These are phyloP conservation scores for Globisporangium solare DNA, from an alignment of 352 stramenopile genomes.

Conservation along the genomic window DNA sequence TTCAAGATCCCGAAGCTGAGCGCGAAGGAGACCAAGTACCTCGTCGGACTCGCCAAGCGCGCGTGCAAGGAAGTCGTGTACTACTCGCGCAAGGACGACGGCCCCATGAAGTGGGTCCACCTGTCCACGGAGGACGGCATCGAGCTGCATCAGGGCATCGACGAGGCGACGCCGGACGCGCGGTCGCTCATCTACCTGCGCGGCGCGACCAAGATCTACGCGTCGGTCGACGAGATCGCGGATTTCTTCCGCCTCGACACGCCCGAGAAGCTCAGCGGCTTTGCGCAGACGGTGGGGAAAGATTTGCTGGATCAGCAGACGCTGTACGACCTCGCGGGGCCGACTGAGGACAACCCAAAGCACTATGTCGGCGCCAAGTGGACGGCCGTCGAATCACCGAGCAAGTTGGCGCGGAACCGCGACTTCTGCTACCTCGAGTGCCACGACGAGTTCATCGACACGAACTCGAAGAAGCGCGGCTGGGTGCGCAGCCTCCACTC, in stretches of 20 bases:
- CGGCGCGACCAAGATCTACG: slow-evolving; percentile 63
- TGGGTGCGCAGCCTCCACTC: slow-evolving; percentile 81
- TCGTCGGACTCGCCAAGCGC: slow-evolving; percentile 64
- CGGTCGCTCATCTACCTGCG: slow-evolving; percentile 58
- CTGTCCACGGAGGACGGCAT: slow-evolving; percentile 65
- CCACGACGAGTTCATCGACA: slow-evolving; percentile 83
- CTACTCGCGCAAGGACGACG: slow-evolving; percentile 61
- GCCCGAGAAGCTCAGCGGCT: slow-evolving; percentile 60
- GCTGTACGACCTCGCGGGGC: slow-evolving; percentile 55
- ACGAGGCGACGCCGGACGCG: slow-evolving; percentile 19
- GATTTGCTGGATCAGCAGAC: slow-evolving; percentile 80
- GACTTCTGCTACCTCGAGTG: slow-evolving; percentile 85
- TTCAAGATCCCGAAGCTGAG: slow-evolving; percentile 61
- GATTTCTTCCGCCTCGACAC: slow-evolving; percentile 81
- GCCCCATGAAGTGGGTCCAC: slow-evolving; percentile 77
- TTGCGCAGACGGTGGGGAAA: slow-evolving; percentile 66
- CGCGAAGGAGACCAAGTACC: slow-evolving; percentile 58
- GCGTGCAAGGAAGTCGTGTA: slow-evolving; percentile 85
- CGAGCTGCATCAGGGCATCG: slow-evolving; percentile 71
- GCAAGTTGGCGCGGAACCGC: slow-evolving; percentile 67
- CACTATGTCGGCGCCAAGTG: slow-evolving; percentile 84
- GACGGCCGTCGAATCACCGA: slow-evolving; percentile 71
- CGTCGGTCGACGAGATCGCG: slow-evolving; percentile 74
- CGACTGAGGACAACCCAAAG: slow-evolving; percentile 69
- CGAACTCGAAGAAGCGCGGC: slow-evolving; percentile 52